phyloP scores from a whole-genome alignment of 169 alveolate genomes.

The Cyclospora cayetanensis region DNA sequence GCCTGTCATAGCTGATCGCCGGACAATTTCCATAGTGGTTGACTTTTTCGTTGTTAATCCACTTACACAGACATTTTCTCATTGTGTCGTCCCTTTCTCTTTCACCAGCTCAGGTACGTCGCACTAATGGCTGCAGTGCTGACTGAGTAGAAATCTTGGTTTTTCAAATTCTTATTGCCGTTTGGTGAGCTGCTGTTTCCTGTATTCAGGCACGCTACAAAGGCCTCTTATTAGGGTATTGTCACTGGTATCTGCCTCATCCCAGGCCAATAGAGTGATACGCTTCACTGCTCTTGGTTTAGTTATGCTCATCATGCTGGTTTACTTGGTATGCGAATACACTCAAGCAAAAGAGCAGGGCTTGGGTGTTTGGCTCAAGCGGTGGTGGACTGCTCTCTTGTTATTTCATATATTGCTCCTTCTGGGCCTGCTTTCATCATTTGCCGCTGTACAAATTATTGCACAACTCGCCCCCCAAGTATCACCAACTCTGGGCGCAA shows the following conservation, averaged over 20 bases:
- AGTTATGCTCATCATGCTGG: not conserved
- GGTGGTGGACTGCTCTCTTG: not conserved
- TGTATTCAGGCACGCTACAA: slow-evolving; percentile 43
- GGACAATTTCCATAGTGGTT: slow-evolving; percentile 44
- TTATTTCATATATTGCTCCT: slow-evolving; percentile 7
- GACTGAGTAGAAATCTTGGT: too few relatives aligned
- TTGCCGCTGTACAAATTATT: slow-evolving; percentile 6
- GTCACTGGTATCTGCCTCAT: slow-evolving; percentile 9
- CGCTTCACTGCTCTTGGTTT: slow-evolving; percentile 16
- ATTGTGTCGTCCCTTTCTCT: slow-evolving; percentile 37
- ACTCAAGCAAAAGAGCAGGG: not conserved
- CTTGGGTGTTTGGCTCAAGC: not conserved
- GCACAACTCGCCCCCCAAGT: slow-evolving; percentile 13
- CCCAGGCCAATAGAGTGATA: slow-evolving; percentile 11
- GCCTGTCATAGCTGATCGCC: slow-evolving; percentile 40
- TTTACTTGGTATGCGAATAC: slow-evolving; percentile 15
- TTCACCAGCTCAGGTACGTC: slow-evolving; percentile 63
- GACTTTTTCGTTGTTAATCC: slow-evolving; percentile 64
- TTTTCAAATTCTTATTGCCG: not conserved
- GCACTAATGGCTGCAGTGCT: too few relatives aligned
- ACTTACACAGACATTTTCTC: slow-evolving; percentile 2
- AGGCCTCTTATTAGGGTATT: slow-evolving; percentile 32
- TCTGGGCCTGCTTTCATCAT: slow-evolving; percentile 21
- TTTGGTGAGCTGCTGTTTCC: not conserved
- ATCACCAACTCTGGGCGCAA: not conserved